phyloP scores from a whole-genome alignment of 1,284 basidiomycete species.

The Boletus chippewaensis region DNA sequence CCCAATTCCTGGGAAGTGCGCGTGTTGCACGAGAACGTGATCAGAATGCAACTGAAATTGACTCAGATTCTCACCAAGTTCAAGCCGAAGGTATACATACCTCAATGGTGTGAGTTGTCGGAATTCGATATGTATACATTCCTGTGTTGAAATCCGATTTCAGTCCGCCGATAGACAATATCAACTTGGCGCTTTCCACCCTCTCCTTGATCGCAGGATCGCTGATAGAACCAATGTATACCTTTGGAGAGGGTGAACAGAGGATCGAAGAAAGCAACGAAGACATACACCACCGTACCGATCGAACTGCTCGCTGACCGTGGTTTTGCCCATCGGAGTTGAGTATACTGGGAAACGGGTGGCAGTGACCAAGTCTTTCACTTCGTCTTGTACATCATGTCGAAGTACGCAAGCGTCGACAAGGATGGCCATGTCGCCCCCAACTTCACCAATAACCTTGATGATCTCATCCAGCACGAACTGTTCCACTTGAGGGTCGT shows the following conservation, averaged over 20 bases:
- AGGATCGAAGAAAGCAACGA: not conserved
- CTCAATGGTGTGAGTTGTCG: conserved; percentile 55
- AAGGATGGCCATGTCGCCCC: conserved; percentile 67
- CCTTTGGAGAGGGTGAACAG: conserved; percentile 36
- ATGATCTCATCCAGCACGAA: conserved; percentile 74
- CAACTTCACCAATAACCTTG: conserved; percentile 55
- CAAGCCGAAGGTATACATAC: conserved; percentile 30
- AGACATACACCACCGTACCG: conserved; percentile 78
- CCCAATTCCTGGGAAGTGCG: conserved; percentile 54
- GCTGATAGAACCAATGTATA: conserved; percentile 79
- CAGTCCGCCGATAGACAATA: conserved; percentile 76
- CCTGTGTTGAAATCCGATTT: conserved; percentile 91
- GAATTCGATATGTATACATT: conserved; percentile 72
- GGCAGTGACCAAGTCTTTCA: conserved; percentile 61
- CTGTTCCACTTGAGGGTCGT: conserved; percentile 56
- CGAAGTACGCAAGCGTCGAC: conserved; percentile 86
- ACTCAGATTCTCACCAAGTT: conserved; percentile 1
- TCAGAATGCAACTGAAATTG: conserved; percentile 71
- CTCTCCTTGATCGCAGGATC: conserved; percentile 64
- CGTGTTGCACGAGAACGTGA: conserved; percentile 64
- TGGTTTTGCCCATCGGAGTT: conserved; percentile 87
- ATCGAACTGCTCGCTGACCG: conserved; percentile 71
- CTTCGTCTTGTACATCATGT: conserved; percentile 66
- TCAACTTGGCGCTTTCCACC: conserved; percentile 79
- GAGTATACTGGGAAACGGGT: conserved; percentile 76